phyloP scores from a whole-genome alignment of 1,139 yeast species.

The Candida freyschussii region DNA sequence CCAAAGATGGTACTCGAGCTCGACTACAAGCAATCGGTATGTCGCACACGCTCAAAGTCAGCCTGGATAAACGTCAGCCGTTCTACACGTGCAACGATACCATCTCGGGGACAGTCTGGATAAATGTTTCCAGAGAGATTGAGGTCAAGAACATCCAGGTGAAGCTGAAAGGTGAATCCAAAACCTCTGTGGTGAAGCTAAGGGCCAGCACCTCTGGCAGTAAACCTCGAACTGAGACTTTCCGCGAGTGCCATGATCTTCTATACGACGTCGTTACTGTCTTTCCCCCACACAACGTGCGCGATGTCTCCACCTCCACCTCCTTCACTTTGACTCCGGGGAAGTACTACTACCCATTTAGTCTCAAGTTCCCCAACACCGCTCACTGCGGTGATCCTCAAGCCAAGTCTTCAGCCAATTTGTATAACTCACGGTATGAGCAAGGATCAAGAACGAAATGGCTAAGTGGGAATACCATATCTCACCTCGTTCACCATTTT shows the following conservation, averaged over 20 bases:
- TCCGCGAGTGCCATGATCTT: constrained; percentile 41
- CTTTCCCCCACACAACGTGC: constrained; percentile 56
- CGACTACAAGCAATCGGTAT: no score
- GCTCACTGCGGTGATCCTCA: constrained; percentile 42
- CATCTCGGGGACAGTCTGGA: constrained; percentile 13
- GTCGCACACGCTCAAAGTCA: background rate
- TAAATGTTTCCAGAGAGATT: constrained; percentile 31
- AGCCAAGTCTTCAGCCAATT: constrained; percentile 12
- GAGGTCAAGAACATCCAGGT: constrained; percentile 50
- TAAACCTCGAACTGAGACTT: constrained; percentile 11
- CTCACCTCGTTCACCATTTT: no score
- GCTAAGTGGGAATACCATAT: no score
- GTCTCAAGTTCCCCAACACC: constrained; percentile 48
- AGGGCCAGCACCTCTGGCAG: constrained; percentile 4
- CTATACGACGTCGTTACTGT: constrained; percentile 52
- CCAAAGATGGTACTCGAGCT: no score
- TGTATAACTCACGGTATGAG: constrained; percentile 9
- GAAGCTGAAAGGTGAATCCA: constrained; percentile 54
- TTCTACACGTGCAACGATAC: constrained; percentile 12
- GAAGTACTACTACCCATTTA: constrained; percentile 52
- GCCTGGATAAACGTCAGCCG: background rate
- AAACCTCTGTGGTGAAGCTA: constrained; percentile 27
- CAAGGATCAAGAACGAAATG: no score
- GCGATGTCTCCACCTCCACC: constrained; percentile 42
- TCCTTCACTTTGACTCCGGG: constrained; percentile 63